phyloP scores from a whole-genome alignment of 2,329 filamentous ascomycete species.

The Fusarium sp. region DNA sequence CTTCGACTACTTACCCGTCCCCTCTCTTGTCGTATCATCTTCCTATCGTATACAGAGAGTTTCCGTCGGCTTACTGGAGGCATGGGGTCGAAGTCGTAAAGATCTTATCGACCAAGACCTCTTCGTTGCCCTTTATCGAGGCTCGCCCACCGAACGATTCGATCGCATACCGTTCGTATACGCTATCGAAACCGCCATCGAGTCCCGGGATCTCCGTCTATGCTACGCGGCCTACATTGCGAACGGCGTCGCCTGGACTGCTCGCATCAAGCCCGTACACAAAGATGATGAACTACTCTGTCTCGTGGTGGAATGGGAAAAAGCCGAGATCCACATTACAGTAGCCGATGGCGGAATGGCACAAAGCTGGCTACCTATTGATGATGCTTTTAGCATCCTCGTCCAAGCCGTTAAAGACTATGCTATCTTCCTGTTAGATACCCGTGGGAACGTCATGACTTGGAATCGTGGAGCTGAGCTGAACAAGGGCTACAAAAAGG shows the following conservation, averaged over 20 bases:
- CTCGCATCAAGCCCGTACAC: constrained; percentile 2
- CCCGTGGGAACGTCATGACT: constrained; percentile 2
- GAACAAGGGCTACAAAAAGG: constrained; percentile 9
- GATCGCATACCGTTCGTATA: constrained; percentile 8
- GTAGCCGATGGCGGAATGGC: background rate
- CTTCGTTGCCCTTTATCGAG: constrained; percentile 2
- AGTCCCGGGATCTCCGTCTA: background rate
- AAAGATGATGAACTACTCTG: background rate
- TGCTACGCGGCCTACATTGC: background rate
- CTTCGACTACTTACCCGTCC: constrained; percentile 3
- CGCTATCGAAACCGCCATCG: constrained; percentile 5
- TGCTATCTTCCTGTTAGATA: constrained; percentile 13
- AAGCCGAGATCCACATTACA: background rate
- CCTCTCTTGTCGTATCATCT: constrained; percentile 5
- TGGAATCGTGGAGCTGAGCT: constrained; percentile 13
- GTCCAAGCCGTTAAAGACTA: constrained; percentile 15
- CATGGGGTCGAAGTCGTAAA: background rate
- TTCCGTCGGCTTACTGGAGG: background rate
- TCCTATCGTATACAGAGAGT: constrained; percentile 7
- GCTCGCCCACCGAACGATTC: constrained; percentile 2
- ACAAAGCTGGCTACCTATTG: constrained; percentile 9
- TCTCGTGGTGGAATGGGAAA: background rate
- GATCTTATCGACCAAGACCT: constrained; percentile 2
- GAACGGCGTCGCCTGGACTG: constrained; percentile 5
- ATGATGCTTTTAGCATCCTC: constrained; percentile 9